Evolutionary conservation across 2,329 filamentous ascomycete genomes (phyloP).

Genomic region (Colletotrichum nymphaeae): DNA sequence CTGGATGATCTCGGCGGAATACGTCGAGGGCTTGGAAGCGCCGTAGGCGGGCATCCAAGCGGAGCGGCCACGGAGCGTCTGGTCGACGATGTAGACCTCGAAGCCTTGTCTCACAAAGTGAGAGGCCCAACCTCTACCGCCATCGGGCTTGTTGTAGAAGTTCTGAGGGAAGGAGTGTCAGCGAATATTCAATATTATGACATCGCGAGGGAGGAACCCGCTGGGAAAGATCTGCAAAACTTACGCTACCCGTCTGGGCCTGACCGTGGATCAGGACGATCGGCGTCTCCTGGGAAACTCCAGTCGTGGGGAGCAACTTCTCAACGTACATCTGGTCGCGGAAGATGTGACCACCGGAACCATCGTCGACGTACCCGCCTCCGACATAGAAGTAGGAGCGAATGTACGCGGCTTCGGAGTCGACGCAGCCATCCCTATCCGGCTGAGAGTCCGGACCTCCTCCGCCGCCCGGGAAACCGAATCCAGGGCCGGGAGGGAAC

Average conservation of each 20-base stretch:
- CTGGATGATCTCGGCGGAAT: conserved; percentile 49
- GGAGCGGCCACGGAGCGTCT: conserved; percentile 57
- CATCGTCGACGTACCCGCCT: conserved; percentile 47
- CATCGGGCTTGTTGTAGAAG: conserved; percentile 60
- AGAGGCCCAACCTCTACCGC: conserved; percentile 59
- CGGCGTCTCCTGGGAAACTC: conserved; percentile 42
- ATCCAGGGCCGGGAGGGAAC: background rate
- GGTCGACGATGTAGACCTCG: conserved; percentile 59
- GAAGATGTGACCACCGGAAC: conserved; percentile 44
- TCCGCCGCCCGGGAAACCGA: background rate
- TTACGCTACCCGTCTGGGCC: conserved; percentile 53
- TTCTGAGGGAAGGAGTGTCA: conserved; percentile 43
- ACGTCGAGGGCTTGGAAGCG: conserved; percentile 38
- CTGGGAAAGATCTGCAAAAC: conserved; percentile 28
- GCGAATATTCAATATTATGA: background rate
- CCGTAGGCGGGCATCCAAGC: conserved; percentile 50
- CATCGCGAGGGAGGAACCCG: background rate
- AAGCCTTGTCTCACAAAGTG: conserved; percentile 58
- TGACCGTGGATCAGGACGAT: conserved; percentile 57
- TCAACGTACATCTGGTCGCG: conserved; percentile 66
- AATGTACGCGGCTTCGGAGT: conserved; percentile 37
- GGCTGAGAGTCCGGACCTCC: background rate
- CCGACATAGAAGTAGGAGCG: conserved; percentile 50
- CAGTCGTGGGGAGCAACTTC: conserved; percentile 50
- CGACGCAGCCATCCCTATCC: background rate